phyloP scores from a whole-genome alignment of 768 basidiomycete species.

The Mycena maculata region DNA sequence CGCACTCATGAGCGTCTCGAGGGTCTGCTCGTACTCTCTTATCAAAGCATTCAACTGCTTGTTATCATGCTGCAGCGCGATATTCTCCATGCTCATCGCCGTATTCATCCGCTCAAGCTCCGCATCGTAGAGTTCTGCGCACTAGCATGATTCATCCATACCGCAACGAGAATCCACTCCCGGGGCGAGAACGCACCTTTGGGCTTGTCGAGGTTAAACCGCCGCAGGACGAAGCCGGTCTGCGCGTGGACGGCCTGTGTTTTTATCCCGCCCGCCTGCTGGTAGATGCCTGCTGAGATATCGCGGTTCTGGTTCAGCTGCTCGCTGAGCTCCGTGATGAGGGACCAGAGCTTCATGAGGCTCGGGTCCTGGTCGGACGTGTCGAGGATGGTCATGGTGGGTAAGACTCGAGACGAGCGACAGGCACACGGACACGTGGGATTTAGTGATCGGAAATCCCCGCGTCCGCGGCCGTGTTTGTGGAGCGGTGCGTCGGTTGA shows the following conservation, averaged over 20 bases:
- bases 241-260: slow-evolving; percentile 90
- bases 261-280: slow-evolving; percentile 84
- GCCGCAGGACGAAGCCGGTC: slow-evolving; percentile 90
- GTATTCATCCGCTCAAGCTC: slow-evolving; percentile 92
- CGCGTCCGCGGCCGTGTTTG: neutral
- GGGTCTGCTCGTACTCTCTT: slow-evolving; percentile 96
- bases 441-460: no score
- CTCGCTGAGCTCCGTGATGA: slow-evolving; percentile 84
- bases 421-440: neutral
- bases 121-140: slow-evolving; percentile 86
- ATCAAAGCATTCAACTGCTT: slow-evolving; percentile 92
- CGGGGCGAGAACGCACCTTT: slow-evolving; percentile 63
- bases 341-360: slow-evolving; percentile 68
- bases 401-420: neutral
- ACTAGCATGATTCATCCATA: slow-evolving; percentile 30
- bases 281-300: slow-evolving; percentile 76
- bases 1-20: slow-evolving; percentile 92
- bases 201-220: slow-evolving; percentile 92
- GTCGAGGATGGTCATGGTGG: slow-evolving; percentile 67
- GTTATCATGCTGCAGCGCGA: slow-evolving; percentile 89
- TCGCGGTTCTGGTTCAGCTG: slow-evolving; percentile 85
- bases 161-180: slow-evolving; percentile 14
- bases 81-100: slow-evolving; percentile 85
- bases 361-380: slow-evolving; percentile 62
- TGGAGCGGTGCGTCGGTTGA: no score